These are phyloP conservation scores for Tulasnella calospora DNA, from an alignment of 768 basidiomycete species.

Conservation along the genomic window DNA sequence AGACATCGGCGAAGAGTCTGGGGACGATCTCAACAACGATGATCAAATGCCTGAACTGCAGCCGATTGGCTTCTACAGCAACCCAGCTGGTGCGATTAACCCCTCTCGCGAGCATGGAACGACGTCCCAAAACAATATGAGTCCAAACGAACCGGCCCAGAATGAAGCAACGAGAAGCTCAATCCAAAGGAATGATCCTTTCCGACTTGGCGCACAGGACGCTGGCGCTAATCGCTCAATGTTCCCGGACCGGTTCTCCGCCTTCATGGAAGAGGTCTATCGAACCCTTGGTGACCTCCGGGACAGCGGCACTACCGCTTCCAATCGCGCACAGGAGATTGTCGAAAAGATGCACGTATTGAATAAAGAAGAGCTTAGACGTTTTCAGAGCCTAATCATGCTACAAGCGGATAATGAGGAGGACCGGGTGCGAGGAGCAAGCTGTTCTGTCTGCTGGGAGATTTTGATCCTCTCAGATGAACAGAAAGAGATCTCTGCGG, in stretches of 20 bases:
- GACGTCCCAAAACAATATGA: background rate
- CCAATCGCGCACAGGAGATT: background rate
- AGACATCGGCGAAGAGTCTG: background rate
- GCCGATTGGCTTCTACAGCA: background rate
- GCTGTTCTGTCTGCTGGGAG: conserved; percentile 13
- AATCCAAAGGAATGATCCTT: background rate
- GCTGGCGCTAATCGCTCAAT: background rate
- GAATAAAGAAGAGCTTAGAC: background rate
- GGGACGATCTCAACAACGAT: background rate
- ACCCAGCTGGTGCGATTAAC: background rate
- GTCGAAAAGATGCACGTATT: conserved; percentile 3
- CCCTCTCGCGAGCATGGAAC: background rate
- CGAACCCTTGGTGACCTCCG: background rate
- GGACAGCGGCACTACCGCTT: background rate
- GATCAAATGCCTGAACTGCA: background rate
- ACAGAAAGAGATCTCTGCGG: background rate
- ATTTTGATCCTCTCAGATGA: background rate
- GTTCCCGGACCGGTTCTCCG: background rate
- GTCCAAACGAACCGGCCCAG: background rate
- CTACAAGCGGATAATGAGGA: conserved; percentile 6
- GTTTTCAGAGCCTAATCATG: background rate
- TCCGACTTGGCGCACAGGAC: background rate
- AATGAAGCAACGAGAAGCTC: background rate
- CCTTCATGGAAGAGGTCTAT: background rate
- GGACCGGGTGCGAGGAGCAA: background rate